Evolutionary conservation across 148 eudicot genomes (phyloP).

Genomic region (Suaeda aralocaspica): DNA sequence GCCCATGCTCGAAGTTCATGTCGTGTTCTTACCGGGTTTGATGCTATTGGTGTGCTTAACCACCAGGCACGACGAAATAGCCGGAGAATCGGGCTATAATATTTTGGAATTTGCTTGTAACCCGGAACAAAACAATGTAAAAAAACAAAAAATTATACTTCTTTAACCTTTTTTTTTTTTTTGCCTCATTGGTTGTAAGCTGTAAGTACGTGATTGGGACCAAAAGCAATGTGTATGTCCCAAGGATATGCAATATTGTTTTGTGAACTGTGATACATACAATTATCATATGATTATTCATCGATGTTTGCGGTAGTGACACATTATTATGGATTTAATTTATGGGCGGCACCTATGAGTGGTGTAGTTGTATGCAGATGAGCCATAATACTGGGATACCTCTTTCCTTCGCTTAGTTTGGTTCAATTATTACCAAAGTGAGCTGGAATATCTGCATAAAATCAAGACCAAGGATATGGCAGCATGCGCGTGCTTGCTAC

Average conservation of each 20-base stretch:
- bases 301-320: neutral
- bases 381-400: slow-evolving; percentile 19
- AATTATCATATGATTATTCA: too few relatives aligned
- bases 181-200: neutral
- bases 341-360: slow-evolving; percentile 25
- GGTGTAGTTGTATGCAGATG: slow-evolving; percentile 14
- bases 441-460: too few relatives aligned
- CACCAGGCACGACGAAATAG: slow-evolving; percentile 21
- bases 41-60: slow-evolving; percentile 18
- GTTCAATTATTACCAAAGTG: slow-evolving; percentile 30
- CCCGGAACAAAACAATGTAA: too few relatives aligned
- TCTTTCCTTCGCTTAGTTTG: neutral
- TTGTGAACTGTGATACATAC: too few relatives aligned
- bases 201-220: neutral
- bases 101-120: too few relatives aligned
- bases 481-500: too few relatives aligned
- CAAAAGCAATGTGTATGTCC: too few relatives aligned
- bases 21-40: slow-evolving; percentile 23
- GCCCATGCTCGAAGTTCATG: slow-evolving; percentile 33
- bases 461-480: too few relatives aligned
- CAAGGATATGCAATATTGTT: slow-evolving; percentile 17
- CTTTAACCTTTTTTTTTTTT: slow-evolving; percentile 1
- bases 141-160: too few relatives aligned
- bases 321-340: too few relatives aligned
- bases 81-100: slow-evolving; percentile 9